Percentiles rank a stretch among this genome's conserved stretches.
These are phyloP conservation scores for Dactylorhiza incarnata DNA, from an alignment of 106 monocot species.

Conservation along the genomic window DNA sequence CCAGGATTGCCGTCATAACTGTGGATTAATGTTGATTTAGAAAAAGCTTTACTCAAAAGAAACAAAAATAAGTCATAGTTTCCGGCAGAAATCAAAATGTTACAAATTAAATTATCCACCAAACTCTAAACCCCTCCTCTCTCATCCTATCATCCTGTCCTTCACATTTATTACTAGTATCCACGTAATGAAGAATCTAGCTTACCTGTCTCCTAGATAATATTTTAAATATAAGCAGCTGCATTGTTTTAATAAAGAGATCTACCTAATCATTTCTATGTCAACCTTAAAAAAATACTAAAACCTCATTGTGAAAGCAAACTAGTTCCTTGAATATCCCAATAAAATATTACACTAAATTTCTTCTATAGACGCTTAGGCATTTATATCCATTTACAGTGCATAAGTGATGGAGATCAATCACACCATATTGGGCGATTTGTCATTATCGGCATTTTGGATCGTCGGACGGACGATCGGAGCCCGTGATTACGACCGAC, in stretches of 20 bases:
- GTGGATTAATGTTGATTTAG: conserved; percentile 7
- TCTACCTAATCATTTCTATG: neutral
- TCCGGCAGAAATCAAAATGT: neutral
- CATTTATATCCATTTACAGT: neutral
- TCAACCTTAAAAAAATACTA: neutral
- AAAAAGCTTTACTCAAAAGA: neutral
- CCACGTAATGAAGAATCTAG: neutral
- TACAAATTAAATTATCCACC: neutral
- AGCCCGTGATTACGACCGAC: too few relatives aligned
- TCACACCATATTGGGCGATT: too few relatives aligned
- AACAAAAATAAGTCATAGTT: neutral
- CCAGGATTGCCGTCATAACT: conserved; percentile 26
- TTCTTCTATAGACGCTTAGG: too few relatives aligned
- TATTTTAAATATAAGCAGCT: neutral
- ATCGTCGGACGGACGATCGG: too few relatives aligned
- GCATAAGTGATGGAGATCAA: neutral
- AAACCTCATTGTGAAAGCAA: neutral
- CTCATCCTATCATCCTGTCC: neutral
- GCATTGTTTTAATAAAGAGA: neutral
- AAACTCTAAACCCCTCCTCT: neutral
- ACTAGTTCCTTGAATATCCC: neutral
- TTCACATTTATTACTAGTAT: neutral
- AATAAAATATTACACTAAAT: neutral
- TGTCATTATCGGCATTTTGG: too few relatives aligned
- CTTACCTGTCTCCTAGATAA: neutral